These are phyloP conservation scores for Atkinsonella texensis DNA, from an alignment of 2,329 filamentous ascomycete genomes.

Conservation along the genomic window DNA sequence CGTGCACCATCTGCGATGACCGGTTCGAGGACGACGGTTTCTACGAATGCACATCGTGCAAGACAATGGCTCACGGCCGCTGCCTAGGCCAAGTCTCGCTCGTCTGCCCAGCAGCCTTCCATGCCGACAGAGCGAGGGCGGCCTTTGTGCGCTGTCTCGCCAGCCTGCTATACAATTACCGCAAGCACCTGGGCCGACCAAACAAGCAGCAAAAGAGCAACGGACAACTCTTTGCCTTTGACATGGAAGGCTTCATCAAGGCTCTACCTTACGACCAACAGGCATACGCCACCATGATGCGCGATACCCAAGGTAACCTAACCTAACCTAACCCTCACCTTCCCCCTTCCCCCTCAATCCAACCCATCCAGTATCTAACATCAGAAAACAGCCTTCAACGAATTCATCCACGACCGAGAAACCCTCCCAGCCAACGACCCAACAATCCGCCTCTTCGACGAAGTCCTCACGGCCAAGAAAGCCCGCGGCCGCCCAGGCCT, in stretches of 20 bases:
- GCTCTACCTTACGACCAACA: slow-evolving; percentile 55
- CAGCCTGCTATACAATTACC: slow-evolving; percentile 54
- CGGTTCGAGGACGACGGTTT: slow-evolving; percentile 59
- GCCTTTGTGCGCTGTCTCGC: slow-evolving; percentile 54
- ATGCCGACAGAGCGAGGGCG: slow-evolving; percentile 47
- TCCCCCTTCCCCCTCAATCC: neutral
- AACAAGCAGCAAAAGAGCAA: slow-evolving; percentile 47
- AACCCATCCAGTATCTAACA: neutral
- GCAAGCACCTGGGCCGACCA: slow-evolving; percentile 49
- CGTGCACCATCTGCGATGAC: slow-evolving; percentile 67
- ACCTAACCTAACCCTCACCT: neutral
- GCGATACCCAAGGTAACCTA: slow-evolving; percentile 49
- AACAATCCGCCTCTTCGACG: slow-evolving; percentile 65
- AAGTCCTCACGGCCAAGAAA: slow-evolving; percentile 71
- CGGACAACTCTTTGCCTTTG: slow-evolving; percentile 50
- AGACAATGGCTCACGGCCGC: slow-evolving; percentile 42
- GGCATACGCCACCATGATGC: slow-evolving; percentile 51
- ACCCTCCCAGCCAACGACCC: slow-evolving; percentile 49
- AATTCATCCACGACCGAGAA: slow-evolving; percentile 77
- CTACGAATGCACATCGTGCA: slow-evolving; percentile 61
- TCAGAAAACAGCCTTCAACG: slow-evolving; percentile 44
- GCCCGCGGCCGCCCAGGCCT: slow-evolving; percentile 53
- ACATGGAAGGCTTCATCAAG: slow-evolving; percentile 53
- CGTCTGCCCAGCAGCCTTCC: slow-evolving; percentile 52
- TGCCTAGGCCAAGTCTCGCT: slow-evolving; percentile 51